Conservation (phyloP, 768 basidiomycete genomes). For the Rhizopogon vinicolor region DNA sequence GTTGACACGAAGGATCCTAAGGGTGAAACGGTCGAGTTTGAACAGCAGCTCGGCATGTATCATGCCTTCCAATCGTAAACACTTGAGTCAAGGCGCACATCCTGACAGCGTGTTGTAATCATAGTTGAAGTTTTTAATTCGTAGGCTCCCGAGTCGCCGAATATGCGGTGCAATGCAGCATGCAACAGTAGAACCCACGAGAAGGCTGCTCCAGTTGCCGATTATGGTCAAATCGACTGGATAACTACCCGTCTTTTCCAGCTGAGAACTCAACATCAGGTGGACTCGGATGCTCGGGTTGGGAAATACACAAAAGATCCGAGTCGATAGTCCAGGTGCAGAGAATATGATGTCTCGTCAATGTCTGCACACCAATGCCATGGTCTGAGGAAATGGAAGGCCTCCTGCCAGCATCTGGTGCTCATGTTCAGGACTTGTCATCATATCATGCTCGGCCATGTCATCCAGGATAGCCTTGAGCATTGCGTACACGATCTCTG, state of each 20-base stretch:
- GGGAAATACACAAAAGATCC: not conserved
- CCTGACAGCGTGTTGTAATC: not conserved
- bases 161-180: not conserved
- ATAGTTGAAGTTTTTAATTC: not conserved
- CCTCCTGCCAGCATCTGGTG: not conserved
- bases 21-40: not conserved
- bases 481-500: not conserved
- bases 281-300: too few species aligned
- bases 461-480: not conserved
- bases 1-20: not conserved
- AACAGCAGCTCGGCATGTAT: not conserved
- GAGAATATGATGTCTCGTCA: not conserved
- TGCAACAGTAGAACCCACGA: too few species aligned
- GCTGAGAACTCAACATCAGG: too few species aligned
- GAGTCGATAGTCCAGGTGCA: not conserved
- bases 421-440: not conserved
- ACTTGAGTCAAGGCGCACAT: not conserved
- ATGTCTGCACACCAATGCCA: not conserved
- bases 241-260: not conserved
- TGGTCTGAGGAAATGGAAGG: not conserved
- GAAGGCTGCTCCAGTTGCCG: too few species aligned
- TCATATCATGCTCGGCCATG: not conserved
- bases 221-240: not conserved
- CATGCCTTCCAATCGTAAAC: not conserved
- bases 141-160: not conserved